Evolutionary conservation across 106 monocot species (phyloP).

Genomic region (Dendrobium officinale): DNA sequence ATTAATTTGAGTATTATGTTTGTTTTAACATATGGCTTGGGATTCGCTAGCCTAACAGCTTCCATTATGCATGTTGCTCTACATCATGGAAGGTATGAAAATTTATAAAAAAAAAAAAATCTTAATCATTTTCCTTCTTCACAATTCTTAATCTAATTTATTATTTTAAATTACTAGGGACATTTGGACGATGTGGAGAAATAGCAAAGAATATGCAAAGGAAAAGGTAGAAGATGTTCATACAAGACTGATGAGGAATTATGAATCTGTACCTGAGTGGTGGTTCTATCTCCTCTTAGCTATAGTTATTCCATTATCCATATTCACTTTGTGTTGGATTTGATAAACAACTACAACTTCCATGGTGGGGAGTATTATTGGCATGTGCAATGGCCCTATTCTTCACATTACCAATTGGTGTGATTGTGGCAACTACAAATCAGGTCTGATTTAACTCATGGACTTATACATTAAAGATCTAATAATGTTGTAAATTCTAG

Average conservation of each 20-base stretch:
- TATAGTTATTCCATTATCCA: conserved; percentile 29
- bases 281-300: conserved; percentile 62
- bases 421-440: conserved; percentile 81
- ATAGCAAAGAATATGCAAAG: conserved; percentile 4
- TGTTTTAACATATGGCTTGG: conserved; percentile 42
- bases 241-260: conserved; percentile 56
- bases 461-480: no score
- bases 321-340: conserved; percentile 48
- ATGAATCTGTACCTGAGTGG: conserved; percentile 71
- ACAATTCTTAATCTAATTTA: neutral
- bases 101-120: neutral
- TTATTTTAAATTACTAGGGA: neutral
- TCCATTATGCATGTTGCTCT: conserved; percentile 62
- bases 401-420: conserved; percentile 82
- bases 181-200: conserved; percentile 15
- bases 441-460: neutral
- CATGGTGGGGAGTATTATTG: conserved; percentile 83
- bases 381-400: conserved; percentile 60
- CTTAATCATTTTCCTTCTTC: neutral
- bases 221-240: conserved; percentile 15
- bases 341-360: conserved; percentile 62
- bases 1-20: conserved; percentile 64
- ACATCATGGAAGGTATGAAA: conserved; percentile 54
- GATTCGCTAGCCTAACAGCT: conserved; percentile 60
- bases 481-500: no score